phyloP scores from a whole-genome alignment of 331 rosid genomes.

The Quercus lobata region DNA sequence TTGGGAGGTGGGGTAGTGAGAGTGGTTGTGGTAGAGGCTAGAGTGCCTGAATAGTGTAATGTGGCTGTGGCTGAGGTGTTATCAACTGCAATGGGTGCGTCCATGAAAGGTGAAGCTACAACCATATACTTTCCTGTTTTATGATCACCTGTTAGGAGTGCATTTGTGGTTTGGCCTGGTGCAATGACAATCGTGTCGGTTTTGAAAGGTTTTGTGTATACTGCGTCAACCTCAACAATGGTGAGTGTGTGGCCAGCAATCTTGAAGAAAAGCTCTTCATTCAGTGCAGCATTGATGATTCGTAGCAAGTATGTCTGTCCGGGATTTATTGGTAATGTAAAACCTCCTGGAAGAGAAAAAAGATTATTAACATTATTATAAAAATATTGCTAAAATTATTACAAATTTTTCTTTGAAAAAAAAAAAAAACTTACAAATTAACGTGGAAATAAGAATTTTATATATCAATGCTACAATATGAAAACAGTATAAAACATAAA shows the following conservation, averaged over 20 bases:
- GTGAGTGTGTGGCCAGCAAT: slow-evolving; percentile 71
- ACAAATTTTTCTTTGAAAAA: no score
- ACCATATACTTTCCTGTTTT: slow-evolving; percentile 53
- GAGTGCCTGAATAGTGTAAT: slow-evolving; percentile 52
- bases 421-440: no score
- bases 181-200: slow-evolving; percentile 57
- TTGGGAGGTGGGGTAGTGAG: slow-evolving; percentile 56
- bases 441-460: no score
- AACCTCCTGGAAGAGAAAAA: slow-evolving; percentile 34
- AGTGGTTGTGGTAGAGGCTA: slow-evolving; percentile 37
- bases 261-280: slow-evolving; percentile 83
- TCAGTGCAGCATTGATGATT: slow-evolving; percentile 81
- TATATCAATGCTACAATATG: no score
- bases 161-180: slow-evolving; percentile 86
- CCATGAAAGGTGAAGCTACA: slow-evolving; percentile 80
- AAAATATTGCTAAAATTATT: no score
- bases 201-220: slow-evolving; percentile 69
- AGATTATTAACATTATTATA: background rate
- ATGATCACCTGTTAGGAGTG: slow-evolving; percentile 43
- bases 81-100: slow-evolving; percentile 61
- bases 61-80: slow-evolving; percentile 71
- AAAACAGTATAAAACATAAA: no score
- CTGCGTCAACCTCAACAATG: slow-evolving; percentile 81
- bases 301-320: slow-evolving; percentile 66
- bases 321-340: slow-evolving; percentile 38